These are phyloP conservation scores for Bathelium albidoporum DNA, from an alignment of 495 filamentous ascomycete genomes.

Conservation along the genomic window DNA sequence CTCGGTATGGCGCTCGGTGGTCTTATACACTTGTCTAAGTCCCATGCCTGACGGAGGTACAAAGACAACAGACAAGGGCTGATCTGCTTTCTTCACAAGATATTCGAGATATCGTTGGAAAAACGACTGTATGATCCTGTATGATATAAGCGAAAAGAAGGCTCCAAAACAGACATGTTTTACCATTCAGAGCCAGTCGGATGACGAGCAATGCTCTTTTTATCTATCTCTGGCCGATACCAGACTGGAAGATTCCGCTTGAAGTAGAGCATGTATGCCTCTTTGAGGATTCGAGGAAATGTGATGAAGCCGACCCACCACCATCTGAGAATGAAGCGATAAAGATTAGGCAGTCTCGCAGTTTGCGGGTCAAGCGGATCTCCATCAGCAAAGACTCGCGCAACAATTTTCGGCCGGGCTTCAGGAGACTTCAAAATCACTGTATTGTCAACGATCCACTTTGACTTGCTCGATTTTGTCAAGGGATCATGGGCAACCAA, in stretches of 20 bases:
- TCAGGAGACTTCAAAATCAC: slow-evolving; percentile 49
- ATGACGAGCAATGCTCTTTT: slow-evolving; percentile 39
- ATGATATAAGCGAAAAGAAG: background rate
- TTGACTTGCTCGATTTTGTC: slow-evolving; percentile 24
- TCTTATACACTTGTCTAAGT: slow-evolving; percentile 11
- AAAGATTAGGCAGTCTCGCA: slow-evolving; percentile 32
- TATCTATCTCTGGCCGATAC: slow-evolving; percentile 46
- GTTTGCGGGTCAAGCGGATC: slow-evolving; percentile 39
- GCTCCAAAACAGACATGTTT: background rate
- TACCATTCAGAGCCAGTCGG: slow-evolving; percentile 36
- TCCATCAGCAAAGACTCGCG: slow-evolving; percentile 40
- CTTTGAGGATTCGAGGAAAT: slow-evolving; percentile 48
- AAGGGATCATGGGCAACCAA: slow-evolving; percentile 48
- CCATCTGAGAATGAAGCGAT: slow-evolving; percentile 44
- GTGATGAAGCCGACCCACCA: slow-evolving; percentile 55
- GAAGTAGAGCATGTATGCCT: slow-evolving; percentile 47
- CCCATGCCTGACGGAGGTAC: slow-evolving; percentile 25
- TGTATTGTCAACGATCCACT: slow-evolving; percentile 39
- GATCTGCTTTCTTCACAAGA: slow-evolving; percentile 33
- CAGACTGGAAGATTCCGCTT: slow-evolving; percentile 44
- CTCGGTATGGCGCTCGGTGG: slow-evolving; percentile 8
- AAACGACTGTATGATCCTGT: slow-evolving; percentile 37
- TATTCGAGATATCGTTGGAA: slow-evolving; percentile 43
- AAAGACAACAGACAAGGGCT: slow-evolving; percentile 40
- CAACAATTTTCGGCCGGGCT: slow-evolving; percentile 44